Evolutionary conservation across 2,329 filamentous ascomycete species (phyloP), one percentile per base, ranked within the genome.

Genomic region (Colletotrichum gloeosporioides): DNA sequence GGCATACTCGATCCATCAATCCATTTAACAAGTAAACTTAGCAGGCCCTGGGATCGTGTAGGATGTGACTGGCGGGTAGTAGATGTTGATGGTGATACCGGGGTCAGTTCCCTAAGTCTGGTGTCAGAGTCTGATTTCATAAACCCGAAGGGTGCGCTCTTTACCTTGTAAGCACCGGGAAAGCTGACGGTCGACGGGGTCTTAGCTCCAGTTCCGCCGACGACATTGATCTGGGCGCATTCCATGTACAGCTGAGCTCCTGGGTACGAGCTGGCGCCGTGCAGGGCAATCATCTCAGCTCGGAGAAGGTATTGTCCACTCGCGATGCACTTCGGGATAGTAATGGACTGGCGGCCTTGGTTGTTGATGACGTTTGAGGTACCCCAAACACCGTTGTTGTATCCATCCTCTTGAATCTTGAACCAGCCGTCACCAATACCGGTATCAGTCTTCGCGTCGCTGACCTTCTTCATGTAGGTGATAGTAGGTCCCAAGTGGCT

Each of bases 221-320:
- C 80, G 9, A 87, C 78, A 59, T 84, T 83, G 67, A 87, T 83
- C 69, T 86, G 84, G 8, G 85, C 86, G 73, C 87, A 89, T 82
- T 88, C 86, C 86, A 87, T 87, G 69, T 86, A 86, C 53, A 89
- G 81, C 78, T 89, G 87, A 6, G 87, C 86, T 9, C 86, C 86
- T 3, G 81, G 82, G 44, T 83, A 82, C 34, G 82, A 84, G 6
- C 80, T 78, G 32, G 85, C 86, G 13, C 81, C 83, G 83, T 92
- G 90, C 4, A 92, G 86, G 27, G 89, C 90, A 70, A 92, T 88
- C 80, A 91, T 87, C 82, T 92, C 90, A 75, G 90, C 88, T 53
- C 90, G 87, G 31, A 91, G 85, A 55, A 92, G 87, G 79, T 92
- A 92, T 78, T 90, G 86, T 49, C 90, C 90, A 12, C 87, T 80